A percentile compares a stretch with the other conserved stretches of the same genome.
Evolutionary conservation across 495 filamentous ascomycete species (phyloP).

Genomic region (Penicillium alfredii): DNA sequence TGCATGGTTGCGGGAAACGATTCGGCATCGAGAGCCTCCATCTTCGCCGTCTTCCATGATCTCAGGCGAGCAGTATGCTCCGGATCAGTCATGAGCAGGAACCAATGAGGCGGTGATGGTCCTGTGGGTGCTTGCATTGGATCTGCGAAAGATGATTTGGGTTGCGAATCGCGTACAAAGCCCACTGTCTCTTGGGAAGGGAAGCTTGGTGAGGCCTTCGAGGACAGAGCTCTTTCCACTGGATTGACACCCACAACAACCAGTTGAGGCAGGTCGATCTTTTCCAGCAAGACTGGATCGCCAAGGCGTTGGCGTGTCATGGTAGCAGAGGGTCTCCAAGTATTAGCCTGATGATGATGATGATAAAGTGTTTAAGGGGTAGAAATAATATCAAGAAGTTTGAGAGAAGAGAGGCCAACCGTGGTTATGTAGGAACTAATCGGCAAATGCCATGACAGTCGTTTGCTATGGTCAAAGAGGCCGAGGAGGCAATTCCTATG

Average conservation of each 20-base stretch:
- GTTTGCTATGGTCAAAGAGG: no score
- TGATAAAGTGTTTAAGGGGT: no score
- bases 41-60: conserved; percentile 13
- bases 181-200: conserved; percentile 37
- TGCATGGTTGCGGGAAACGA: not conserved
- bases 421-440: no score
- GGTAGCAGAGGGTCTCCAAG: no score
- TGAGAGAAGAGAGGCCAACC: no score
- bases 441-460: no score
- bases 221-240: conserved; percentile 43
- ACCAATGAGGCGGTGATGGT: conserved; percentile 22
- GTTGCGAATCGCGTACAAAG: conserved; percentile 45
- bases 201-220: conserved; percentile 39
- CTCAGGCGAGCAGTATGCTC: conserved; percentile 18
- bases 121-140: conserved; percentile 2
- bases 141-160: conserved; percentile 44
- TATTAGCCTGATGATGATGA: no score
- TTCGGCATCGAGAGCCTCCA: conserved; percentile 7
- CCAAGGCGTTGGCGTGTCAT: no score
- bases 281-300: conserved; percentile 31
- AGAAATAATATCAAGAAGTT: no score
- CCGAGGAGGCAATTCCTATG: no score
- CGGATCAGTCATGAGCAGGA: conserved; percentile 16
- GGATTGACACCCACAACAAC: conserved; percentile 39
- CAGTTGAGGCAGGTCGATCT: conserved; percentile 41